These are phyloP conservation scores for Leptodontidium sp. DNA, from an alignment of 2,329 filamentous ascomycete species.

Conservation along the genomic window DNA sequence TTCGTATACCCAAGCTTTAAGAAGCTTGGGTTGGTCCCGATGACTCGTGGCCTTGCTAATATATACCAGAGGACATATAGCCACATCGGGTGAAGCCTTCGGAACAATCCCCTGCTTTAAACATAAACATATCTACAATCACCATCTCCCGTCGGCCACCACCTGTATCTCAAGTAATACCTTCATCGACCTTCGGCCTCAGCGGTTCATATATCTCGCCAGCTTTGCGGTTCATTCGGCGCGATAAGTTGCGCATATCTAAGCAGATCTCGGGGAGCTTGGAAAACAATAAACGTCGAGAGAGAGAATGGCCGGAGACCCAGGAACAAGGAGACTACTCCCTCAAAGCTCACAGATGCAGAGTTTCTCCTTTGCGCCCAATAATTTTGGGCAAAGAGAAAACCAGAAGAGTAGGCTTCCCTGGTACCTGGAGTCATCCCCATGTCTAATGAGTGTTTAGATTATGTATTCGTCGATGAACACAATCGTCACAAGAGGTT, in stretches of 20 bases:
- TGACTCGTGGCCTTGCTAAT: conserved; percentile 42
- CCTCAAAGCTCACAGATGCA: conserved; percentile 76
- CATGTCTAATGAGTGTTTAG: conserved; percentile 57
- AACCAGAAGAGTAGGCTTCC: conserved; percentile 80
- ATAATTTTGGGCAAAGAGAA: conserved; percentile 70
- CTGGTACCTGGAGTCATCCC: neutral
- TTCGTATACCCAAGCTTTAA: conserved; percentile 34
- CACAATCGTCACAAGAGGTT: conserved; percentile 97
- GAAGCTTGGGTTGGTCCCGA: conserved; percentile 35
- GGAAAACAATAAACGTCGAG: conserved; percentile 19
- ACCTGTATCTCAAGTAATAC: neutral
- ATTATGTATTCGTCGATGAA: conserved; percentile 99
- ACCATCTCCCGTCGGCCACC: conserved; percentile 29
- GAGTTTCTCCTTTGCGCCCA: conserved; percentile 78
- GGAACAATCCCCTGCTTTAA: conserved; percentile 37
- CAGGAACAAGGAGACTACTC: conserved; percentile 66
- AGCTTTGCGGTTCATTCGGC: neutral
- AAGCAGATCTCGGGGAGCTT: neutral
- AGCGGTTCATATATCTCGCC: neutral
- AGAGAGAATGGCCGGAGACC: conserved; percentile 67
- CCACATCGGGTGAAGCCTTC: conserved; percentile 32
- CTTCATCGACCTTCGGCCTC: conserved; percentile 13
- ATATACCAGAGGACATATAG: conserved; percentile 36
- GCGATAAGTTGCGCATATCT: conserved; percentile 3
- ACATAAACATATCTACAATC: conserved; percentile 37